Percentiles rank a stretch among this genome's conserved stretches.
phyloP scores from a whole-genome alignment of 1,284 basidiomycete genomes.

The Irpex sp. region DNA sequence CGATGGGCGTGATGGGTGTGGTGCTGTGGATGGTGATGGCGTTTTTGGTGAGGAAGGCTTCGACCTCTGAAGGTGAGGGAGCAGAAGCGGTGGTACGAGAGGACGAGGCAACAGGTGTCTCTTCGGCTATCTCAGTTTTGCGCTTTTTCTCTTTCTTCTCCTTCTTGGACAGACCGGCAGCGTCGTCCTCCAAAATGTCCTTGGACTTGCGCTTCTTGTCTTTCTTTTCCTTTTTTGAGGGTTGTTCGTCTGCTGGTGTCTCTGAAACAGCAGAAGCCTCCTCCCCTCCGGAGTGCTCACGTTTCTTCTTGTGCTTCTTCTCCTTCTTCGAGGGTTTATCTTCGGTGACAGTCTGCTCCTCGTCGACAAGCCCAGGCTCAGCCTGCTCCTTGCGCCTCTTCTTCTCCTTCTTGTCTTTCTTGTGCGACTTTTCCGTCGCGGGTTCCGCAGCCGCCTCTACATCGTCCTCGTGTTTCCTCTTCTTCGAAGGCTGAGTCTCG shows the following conservation, averaged over 20 bases:
- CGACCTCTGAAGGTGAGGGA: slow-evolving; percentile 40
- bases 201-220: background rate
- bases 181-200: background rate
- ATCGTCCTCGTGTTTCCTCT: slow-evolving; percentile 20
- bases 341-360: slow-evolving; percentile 25
- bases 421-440: slow-evolving; percentile 10
- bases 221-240: background rate
- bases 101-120: slow-evolving; percentile 13
- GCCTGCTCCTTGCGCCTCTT: slow-evolving; percentile 20
- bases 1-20: slow-evolving; percentile 61
- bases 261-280: background rate
- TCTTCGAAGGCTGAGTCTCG: slow-evolving; percentile 18
- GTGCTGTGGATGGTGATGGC: slow-evolving; percentile 70
- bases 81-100: slow-evolving; percentile 15
- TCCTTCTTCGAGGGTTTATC: slow-evolving; percentile 19
- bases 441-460: slow-evolving; percentile 21
- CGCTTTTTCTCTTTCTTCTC: slow-evolving; percentile 15
- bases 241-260: background rate
- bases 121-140: slow-evolving; percentile 5
- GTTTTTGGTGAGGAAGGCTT: slow-evolving; percentile 69
- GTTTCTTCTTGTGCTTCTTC: background rate
- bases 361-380: slow-evolving; percentile 8
- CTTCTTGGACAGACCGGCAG: background rate
- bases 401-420: slow-evolving; percentile 25
- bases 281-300: background rate